Base-by-base conservation (phyloP, 2,329 filamentous ascomycete species). In the Arthrobotrys conoides region DNA sequence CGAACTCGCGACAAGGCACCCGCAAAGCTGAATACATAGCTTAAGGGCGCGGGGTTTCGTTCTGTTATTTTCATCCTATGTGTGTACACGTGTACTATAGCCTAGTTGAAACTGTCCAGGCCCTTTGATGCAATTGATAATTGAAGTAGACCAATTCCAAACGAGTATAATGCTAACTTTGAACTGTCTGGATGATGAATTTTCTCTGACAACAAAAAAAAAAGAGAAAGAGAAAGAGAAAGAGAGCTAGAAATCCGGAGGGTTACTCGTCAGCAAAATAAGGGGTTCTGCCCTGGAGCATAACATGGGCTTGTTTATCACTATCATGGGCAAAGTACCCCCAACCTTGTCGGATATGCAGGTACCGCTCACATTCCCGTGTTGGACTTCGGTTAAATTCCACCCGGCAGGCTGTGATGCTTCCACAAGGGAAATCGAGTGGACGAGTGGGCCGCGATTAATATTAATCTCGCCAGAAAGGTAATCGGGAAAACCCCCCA, bases 281-380 rank as follows among this genome's bases (percentile, higher is more conserved):
- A 44, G 63, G 72, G 72, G 72, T 24, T 16, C 22, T 66, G 18
- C 55, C 48, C 65, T 38, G 53, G 30, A 59, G 61, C 66, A 67
- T 36, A 64, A 57, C 75, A 68, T 72, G 73, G 75, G 75, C 75
- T 57, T 5, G 44, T 69, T 75, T 76, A 63, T 71, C 67, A 67
- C 24, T 67, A 72, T 69, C 75, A 63, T 49, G 30, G 48, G 53
- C 73, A 48, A 72, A 78, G 68, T 65, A 36, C 51, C 75, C 61
- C 46, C 18, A 72, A 78, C 75, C 75, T 72, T 78, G 75, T 72
- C 68, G 48, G 20, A 72, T 78, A 78, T 78, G 75, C 75, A 78
- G 75, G 75, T 71, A 78, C 75, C 68, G 46, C 46, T 46, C 57
- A 68, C 64, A 71, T 64, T 78, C 68, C 75, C 75, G 75, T 67